These are phyloP conservation scores for Nakazawaea sp. DNA, from an alignment of 805 yeast genomes.

Conservation along the genomic window DNA sequence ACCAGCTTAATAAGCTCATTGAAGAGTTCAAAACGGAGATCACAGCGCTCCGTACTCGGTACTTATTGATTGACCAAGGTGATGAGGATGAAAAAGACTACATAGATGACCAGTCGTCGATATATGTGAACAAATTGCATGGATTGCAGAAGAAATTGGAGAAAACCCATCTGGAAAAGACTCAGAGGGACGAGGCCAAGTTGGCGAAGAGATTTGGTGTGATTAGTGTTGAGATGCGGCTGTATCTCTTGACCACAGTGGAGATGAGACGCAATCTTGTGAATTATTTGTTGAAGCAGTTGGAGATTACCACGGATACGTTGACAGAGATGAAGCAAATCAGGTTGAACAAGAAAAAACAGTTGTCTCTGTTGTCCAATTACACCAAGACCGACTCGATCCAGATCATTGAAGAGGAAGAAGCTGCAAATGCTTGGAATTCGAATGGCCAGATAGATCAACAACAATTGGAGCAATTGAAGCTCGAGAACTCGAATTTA, in stretches of 20 bases:
- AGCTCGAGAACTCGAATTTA: conserved; percentile 51
- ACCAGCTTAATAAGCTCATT: conserved; percentile 2
- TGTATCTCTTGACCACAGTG: conserved; percentile 21
- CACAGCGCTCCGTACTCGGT: conserved; percentile 20
- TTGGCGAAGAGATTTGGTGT: conserved; percentile 6
- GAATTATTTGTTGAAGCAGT: conserved; percentile 36
- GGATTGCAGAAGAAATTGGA: conserved; percentile 44
- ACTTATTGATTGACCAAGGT: conserved; percentile 17
- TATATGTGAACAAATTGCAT: conserved; percentile 43
- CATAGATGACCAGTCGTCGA: conserved; percentile 47
- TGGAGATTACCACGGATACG: conserved; percentile 33
- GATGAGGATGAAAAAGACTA: conserved; percentile 42
- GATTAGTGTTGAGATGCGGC: conserved; percentile 2
- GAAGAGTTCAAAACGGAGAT: conserved; percentile 10
- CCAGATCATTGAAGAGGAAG: conserved; percentile 6
- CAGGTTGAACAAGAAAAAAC: conserved; percentile 34
- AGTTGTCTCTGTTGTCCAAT: conserved; percentile 25
- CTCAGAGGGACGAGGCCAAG: conserved; percentile 14
- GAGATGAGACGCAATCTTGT: conserved; percentile 41
- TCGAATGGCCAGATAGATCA: conserved; percentile 24
- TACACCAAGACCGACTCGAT: conserved; percentile 16
- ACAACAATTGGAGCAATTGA: conserved; percentile 52
- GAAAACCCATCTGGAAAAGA: conserved; percentile 43
- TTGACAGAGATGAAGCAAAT: conserved; percentile 45
- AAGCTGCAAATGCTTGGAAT: background rate